phyloP scores from a whole-genome alignment of 176 grass and related monocot species.

The Lolium rigidum region DNA sequence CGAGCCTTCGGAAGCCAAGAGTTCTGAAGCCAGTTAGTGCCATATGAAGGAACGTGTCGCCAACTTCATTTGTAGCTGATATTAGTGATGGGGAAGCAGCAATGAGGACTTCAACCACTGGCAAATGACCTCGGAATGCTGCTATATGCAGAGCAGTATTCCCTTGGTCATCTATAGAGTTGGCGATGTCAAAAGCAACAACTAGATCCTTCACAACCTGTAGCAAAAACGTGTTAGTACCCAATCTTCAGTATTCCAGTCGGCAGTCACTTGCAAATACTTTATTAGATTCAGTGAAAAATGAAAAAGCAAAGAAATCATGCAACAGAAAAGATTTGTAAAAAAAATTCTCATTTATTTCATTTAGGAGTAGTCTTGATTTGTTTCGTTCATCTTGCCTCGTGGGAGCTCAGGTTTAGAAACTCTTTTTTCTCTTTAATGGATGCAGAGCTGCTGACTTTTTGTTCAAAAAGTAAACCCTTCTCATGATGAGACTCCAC shows the following conservation, averaged over 20 bases:
- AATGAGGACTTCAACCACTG: slow-evolving; percentile 61
- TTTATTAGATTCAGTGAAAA: not conserved
- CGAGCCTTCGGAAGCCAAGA: slow-evolving; percentile 83
- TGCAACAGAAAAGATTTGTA: not conserved
- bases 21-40: slow-evolving; percentile 77
- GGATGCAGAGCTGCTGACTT: not conserved
- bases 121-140: slow-evolving; percentile 77
- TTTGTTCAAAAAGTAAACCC: not conserved
- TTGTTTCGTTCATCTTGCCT: not conserved
- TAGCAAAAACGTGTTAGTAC: slow-evolving; percentile 39
- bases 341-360: not conserved
- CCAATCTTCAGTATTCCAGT: not conserved
- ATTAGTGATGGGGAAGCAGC: slow-evolving; percentile 51
- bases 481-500: not conserved
- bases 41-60: slow-evolving; percentile 89
- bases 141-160: slow-evolving; percentile 88
- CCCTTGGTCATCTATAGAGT: slow-evolving; percentile 66
- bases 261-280: not conserved
- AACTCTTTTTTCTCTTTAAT: not conserved
- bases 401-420: not conserved
- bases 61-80: slow-evolving; percentile 61
- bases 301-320: not conserved
- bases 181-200: slow-evolving; percentile 53
- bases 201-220: slow-evolving; percentile 75
- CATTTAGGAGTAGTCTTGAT: not conserved